Evolutionary conservation across 2,329 filamentous ascomycete species (phyloP).

Genomic region (Talaromyces sp.): DNA sequence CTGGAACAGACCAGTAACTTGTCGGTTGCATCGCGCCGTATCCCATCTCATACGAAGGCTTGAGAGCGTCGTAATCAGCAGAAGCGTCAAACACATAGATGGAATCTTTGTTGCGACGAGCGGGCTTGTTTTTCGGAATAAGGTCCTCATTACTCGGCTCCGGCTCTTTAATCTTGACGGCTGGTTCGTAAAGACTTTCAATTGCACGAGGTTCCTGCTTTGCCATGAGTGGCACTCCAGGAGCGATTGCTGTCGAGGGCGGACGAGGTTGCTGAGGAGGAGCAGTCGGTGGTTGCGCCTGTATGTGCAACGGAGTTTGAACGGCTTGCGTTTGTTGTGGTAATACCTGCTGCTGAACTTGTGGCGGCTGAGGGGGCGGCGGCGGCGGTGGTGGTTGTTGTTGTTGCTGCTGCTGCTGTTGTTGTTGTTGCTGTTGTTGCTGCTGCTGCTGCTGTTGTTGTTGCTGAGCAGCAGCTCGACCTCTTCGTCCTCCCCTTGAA

Average conservation of each 20-base stretch:
- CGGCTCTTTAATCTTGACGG: slow-evolving; percentile 27
- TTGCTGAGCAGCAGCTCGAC: slow-evolving; percentile 27
- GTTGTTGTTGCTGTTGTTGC: slow-evolving; percentile 16
- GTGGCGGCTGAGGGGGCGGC: slow-evolving; percentile 15
- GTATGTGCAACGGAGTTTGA: slow-evolving; percentile 14
- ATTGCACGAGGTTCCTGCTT: slow-evolving; percentile 17
- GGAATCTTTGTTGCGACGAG: slow-evolving; percentile 33
- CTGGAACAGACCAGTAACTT: slow-evolving; percentile 52
- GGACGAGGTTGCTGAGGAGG: slow-evolving; percentile 24
- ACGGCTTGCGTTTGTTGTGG: slow-evolving; percentile 19
- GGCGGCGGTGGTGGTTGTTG: slow-evolving; percentile 19
- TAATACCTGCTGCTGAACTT: slow-evolving; percentile 18
- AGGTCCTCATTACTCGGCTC: slow-evolving; percentile 24
- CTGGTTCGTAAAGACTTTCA: slow-evolving; percentile 6
- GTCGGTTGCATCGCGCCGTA: slow-evolving; percentile 44
- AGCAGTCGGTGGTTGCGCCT: slow-evolving; percentile 17
- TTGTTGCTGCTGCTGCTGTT: slow-evolving; percentile 16
- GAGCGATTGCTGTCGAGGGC: slow-evolving; percentile 22
- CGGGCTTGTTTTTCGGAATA: slow-evolving; percentile 26
- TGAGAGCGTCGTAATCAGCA: slow-evolving; percentile 28
- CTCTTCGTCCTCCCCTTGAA: slow-evolving; percentile 34
- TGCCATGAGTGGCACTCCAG: slow-evolving; percentile 22
- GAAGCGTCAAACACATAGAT: slow-evolving; percentile 36
- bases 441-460: slow-evolving; percentile 15
- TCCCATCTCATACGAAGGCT: slow-evolving; percentile 25